These are phyloP conservation scores for Colletotrichum theobromicola DNA, from an alignment of 2,329 filamentous ascomycete genomes.

Conservation along the genomic window DNA sequence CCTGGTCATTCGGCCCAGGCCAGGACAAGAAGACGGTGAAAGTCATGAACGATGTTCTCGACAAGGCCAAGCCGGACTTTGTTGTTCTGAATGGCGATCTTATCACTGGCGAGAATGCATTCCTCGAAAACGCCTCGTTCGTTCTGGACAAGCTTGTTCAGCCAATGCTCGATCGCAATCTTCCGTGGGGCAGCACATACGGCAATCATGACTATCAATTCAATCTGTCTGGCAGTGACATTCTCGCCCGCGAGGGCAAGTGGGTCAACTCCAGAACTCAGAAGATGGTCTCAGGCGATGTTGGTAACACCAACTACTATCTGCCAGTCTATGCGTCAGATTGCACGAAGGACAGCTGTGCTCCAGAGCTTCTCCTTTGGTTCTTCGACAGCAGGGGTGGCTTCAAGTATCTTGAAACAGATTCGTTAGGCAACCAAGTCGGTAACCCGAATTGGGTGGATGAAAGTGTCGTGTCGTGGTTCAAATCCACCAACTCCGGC, in stretches of 20 bases:
- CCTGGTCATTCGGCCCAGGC: slow-evolving; percentile 49
- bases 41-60: slow-evolving; percentile 64
- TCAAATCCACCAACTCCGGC: slow-evolving; percentile 35
- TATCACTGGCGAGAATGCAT: slow-evolving; percentile 70
- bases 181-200: slow-evolving; percentile 72
- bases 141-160: slow-evolving; percentile 65
- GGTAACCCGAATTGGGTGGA: slow-evolving; percentile 52
- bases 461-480: slow-evolving; percentile 49
- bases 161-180: slow-evolving; percentile 58
- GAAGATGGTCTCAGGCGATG: slow-evolving; percentile 42
- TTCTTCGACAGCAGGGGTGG: slow-evolving; percentile 75
- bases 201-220: slow-evolving; percentile 72
- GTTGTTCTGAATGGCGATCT: slow-evolving; percentile 76
- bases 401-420: slow-evolving; percentile 47
- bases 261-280: slow-evolving; percentile 44
- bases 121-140: slow-evolving; percentile 56
- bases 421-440: slow-evolving; percentile 32
- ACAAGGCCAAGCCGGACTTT: slow-evolving; percentile 56
- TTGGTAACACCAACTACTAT: slow-evolving; percentile 53
- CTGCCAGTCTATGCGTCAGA: slow-evolving; percentile 45
- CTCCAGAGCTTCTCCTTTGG: slow-evolving; percentile 62
- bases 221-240: slow-evolving; percentile 56
- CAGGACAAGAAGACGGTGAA: slow-evolving; percentile 62
- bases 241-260: slow-evolving; percentile 45
- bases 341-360: slow-evolving; percentile 37